A percentile compares a stretch with the other conserved stretches of the same genome.
Conservation (phyloP, 2,329 filamentous ascomycete species). For the Pseudogymnoascus sp. region DNA sequence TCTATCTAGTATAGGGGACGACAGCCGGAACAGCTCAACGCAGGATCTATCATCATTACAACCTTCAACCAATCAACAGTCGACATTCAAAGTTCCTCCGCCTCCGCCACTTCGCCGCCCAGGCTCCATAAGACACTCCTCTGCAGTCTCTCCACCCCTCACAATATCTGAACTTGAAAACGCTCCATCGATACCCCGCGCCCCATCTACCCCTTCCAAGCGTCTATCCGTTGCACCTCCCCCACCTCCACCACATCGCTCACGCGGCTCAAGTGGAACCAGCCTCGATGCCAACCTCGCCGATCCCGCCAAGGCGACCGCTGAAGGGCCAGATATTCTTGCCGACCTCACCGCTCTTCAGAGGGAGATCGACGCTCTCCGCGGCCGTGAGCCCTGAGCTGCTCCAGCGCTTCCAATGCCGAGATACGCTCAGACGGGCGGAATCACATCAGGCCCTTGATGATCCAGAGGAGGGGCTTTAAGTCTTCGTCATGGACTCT, state of each 20-base stretch:
- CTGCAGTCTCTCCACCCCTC: slow-evolving; percentile 19
- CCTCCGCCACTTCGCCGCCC: slow-evolving; percentile 28
- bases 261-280: slow-evolving; percentile 32
- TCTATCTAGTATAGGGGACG: slow-evolving; percentile 26
- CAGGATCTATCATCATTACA: slow-evolving; percentile 15
- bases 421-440: neutral
- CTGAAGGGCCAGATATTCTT: slow-evolving; percentile 49
- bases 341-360: slow-evolving; percentile 65
- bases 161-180: slow-evolving; percentile 20
- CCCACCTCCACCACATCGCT: slow-evolving; percentile 32
- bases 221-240: slow-evolving; percentile 22
- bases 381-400: slow-evolving; percentile 27
- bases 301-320: slow-evolving; percentile 15
- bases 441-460: neutral
- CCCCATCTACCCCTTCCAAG: slow-evolving; percentile 36
- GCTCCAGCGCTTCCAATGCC: slow-evolving; percentile 1
- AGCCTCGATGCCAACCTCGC: slow-evolving; percentile 22
- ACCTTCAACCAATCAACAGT: slow-evolving; percentile 9
- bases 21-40: slow-evolving; percentile 14
- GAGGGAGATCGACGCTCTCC: slow-evolving; percentile 64
- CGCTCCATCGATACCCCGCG: slow-evolving; percentile 17
- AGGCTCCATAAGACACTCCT: slow-evolving; percentile 18
- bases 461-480: neutral
- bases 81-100: slow-evolving; percentile 22
- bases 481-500: neutral